Evolutionary conservation across 306 rosid genomes (phyloP).

Genomic region (Cucumis cinereus): DNA sequence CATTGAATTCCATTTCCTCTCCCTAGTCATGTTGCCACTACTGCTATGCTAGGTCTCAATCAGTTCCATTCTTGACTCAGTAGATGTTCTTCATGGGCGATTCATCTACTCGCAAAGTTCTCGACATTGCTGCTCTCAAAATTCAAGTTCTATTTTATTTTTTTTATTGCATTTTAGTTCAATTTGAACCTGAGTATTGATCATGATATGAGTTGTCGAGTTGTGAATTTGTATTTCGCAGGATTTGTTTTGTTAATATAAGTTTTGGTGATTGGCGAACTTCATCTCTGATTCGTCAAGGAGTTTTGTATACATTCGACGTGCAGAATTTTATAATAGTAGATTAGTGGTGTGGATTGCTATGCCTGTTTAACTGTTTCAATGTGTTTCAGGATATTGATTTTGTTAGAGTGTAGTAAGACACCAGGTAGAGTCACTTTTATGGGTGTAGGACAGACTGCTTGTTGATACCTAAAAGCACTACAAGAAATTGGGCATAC

Average conservation of each 20-base stretch:
- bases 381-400: neutral
- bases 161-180: neutral
- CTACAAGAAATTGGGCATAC: too few relatives aligned
- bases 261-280: neutral
- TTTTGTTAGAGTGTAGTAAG: too few relatives aligned
- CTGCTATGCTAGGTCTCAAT: slow-evolving; percentile 13
- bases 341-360: neutral
- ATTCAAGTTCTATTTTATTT: slow-evolving; percentile 43
- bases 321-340: neutral
- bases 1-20: neutral
- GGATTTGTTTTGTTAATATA: neutral
- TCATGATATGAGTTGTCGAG: neutral
- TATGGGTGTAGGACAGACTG: too few relatives aligned
- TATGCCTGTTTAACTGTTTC: neutral
- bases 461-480: too few relatives aligned
- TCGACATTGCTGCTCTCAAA: slow-evolving; percentile 51
- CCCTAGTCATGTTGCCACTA: neutral
- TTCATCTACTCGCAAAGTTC: slow-evolving; percentile 79
- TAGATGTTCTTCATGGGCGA: slow-evolving; percentile 86
- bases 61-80: slow-evolving; percentile 2
- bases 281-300: neutral
- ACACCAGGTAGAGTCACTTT: too few relatives aligned
- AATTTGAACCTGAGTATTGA: neutral
- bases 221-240: neutral
- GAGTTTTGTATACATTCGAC: neutral